phyloP scores from a whole-genome alignment of 164 flowering plant genomes.

The Chloranthus sessilifolius region DNA sequence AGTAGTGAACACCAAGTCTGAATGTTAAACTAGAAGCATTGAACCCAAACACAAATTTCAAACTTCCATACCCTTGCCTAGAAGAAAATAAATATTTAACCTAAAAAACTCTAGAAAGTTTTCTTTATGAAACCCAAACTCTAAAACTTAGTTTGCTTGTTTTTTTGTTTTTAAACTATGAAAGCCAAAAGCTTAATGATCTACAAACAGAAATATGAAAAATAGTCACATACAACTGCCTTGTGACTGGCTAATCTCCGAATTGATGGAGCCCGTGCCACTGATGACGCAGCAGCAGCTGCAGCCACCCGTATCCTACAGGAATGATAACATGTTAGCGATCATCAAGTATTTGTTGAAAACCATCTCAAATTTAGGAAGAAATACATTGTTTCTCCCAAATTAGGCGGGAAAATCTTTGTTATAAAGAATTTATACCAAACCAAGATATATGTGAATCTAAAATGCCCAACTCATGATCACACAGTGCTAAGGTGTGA shows the following conservation, averaged over 20 bases:
- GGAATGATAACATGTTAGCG: not conserved
- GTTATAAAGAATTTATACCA: too few species aligned
- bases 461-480: too few species aligned
- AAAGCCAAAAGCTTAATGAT: too few species aligned
- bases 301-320: constrained; percentile 79
- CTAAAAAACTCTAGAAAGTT: not conserved
- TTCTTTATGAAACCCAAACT: not conserved
- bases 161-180: not conserved
- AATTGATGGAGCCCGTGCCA: constrained; percentile 67
- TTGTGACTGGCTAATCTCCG: constrained; percentile 49
- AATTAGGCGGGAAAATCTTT: too few species aligned
- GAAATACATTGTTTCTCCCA: too few species aligned
- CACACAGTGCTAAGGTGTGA: too few species aligned
- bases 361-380: too few species aligned
- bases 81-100: not conserved
- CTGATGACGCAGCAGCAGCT: constrained; percentile 82
- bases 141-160: not conserved
- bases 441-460: too few species aligned
- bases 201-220: not conserved
- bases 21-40: too few species aligned
- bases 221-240: constrained; percentile 39
- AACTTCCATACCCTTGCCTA: too few species aligned
- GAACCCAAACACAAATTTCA: too few species aligned
- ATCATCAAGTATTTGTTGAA: not conserved
- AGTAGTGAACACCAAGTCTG: too few species aligned